phyloP scores from a whole-genome alignment of 163 green algal species.

The Chlamydomonas reinhardtii region DNA sequence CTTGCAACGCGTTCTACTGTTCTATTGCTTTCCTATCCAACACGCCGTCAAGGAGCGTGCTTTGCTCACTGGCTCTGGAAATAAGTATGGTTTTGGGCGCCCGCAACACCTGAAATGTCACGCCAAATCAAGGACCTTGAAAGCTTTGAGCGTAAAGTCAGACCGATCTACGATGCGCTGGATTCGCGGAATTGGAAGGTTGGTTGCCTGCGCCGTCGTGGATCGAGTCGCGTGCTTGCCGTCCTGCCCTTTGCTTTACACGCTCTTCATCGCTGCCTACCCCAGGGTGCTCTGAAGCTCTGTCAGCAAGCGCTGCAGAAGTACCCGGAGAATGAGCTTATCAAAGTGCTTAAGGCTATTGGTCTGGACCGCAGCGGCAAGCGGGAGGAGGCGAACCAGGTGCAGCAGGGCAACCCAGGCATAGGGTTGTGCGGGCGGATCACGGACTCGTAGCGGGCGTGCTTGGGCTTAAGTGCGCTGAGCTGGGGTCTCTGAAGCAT shows the following conservation, averaged over 20 bases:
- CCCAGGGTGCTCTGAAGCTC: conserved; percentile 83
- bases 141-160: conserved; percentile 77
- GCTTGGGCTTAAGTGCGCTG: too few species aligned
- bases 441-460: too few species aligned
- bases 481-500: too few species aligned
- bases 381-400: conserved; percentile 72
- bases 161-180: conserved; percentile 88
- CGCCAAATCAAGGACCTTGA: not conserved
- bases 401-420: conserved; percentile 10
- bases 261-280: too few species aligned
- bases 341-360: conserved; percentile 79
- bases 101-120: conserved; percentile 6
- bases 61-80: too few species aligned
- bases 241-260: too few species aligned
- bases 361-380: conserved; percentile 69
- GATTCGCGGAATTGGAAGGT: conserved; percentile 88
- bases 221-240: too few species aligned
- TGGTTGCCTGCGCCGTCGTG: not conserved
- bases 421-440: too few species aligned
- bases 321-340: conserved; percentile 70
- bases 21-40: too few species aligned
- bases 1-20: too few species aligned
- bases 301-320: conserved; percentile 79
- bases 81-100: too few species aligned
- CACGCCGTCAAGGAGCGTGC: too few species aligned